These are phyloP conservation scores for Fomitopsis schrenkii DNA, from an alignment of 1,284 basidiomycete genomes.

Conservation along the genomic window DNA sequence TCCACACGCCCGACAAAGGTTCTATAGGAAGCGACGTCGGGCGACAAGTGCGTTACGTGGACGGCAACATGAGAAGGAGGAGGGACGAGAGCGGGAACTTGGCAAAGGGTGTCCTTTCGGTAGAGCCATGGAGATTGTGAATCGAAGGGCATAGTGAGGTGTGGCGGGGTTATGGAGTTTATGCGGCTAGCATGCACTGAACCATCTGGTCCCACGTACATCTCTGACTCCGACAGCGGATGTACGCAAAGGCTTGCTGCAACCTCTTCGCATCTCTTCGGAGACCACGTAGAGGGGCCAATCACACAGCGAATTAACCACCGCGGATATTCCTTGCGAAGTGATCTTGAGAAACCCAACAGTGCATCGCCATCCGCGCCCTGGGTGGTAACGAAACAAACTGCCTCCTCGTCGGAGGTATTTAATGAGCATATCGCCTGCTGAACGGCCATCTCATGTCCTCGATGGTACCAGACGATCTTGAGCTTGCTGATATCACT, in stretches of 20 bases:
- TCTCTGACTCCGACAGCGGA: slow-evolving; percentile 3
- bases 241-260: background rate
- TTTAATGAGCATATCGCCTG: slow-evolving; percentile 4
- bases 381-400: slow-evolving; percentile 12
- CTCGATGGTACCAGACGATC: slow-evolving; percentile 9
- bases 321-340: slow-evolving; percentile 13
- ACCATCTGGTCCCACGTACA: slow-evolving; percentile 8
- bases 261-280: background rate
- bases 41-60: background rate
- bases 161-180: background rate
- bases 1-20: slow-evolving; percentile 8
- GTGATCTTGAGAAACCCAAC: slow-evolving; percentile 13
- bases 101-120: slow-evolving; percentile 1
- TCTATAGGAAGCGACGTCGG: background rate
- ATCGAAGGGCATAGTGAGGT: background rate
- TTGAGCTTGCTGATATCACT: background rate
- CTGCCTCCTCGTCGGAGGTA: background rate
- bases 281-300: background rate
- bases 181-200: slow-evolving; percentile 3
- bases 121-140: slow-evolving; percentile 4
- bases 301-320: slow-evolving; percentile 14
- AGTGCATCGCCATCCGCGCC: slow-evolving; percentile 14
- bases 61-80: slow-evolving; percentile 3
- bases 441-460: slow-evolving; percentile 14
- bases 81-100: background rate